Base-by-base conservation (phyloP, 169 alveolate species). In the Cryptosporidium tyzzeri region DNA sequence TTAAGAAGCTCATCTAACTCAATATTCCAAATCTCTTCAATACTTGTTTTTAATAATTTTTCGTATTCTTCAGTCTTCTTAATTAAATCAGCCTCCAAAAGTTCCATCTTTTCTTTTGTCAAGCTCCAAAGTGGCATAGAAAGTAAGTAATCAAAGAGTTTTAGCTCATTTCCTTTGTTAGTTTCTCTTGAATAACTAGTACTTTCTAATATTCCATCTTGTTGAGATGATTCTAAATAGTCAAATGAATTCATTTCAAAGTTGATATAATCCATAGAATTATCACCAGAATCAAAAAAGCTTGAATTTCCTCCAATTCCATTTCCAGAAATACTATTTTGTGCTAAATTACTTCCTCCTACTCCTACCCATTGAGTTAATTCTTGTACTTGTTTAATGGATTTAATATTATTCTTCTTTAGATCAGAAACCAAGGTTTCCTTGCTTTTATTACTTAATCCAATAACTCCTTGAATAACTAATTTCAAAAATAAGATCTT, bases 61-160 rank as follows among this genome's bases (percentile, higher is more conserved):
- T 92, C 95, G 70, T 92, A 91, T 62, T 94, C 96, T 33, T 37
- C 53, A 65, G 92, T 86, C 91, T 94, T 95, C 18, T 84, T 73
- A 41, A 84, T 70, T 71, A 92, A 91, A 69, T 80, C 89, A 23
- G 51, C 45, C 41, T 80, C 68, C 35, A 80, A 23, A 12, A 80
- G 53, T 3, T 95, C 97, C 53, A 98, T 98, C 91, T 94, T 96
- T 91, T 98, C 99, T 14, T 94, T 94, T 9, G 99, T 97, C 35
- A 98, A 94, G 59, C 96, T 94, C 96, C 98, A 96, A 84, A 98
- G 93, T 31, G 99, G 98, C 99, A 97, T 96, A 48, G 96, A 95
- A 48, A 97, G 95, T 84, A 98, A 94, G 86, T 98, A 98, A 93
- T 98, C 98, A 94, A 94, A 98, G 86, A 95, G 98, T 41, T 70